Conservation (phyloP, 371 early-diverging fungal species). For the Apophysomyces ossiformis region DNA sequence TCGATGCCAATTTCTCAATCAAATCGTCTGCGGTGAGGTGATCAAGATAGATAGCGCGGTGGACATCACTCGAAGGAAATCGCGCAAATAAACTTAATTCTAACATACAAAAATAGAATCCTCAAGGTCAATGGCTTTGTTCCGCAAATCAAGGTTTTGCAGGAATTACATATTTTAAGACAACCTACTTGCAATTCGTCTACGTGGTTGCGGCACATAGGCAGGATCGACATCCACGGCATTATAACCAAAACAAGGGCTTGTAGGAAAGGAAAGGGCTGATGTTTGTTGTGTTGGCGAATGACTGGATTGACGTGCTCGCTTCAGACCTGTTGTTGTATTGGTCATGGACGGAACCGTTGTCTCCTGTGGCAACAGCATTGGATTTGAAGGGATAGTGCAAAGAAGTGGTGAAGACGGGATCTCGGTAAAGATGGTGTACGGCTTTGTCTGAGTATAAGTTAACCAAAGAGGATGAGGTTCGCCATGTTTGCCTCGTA, state of each 20-base stretch:
- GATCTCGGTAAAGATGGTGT: conserved; percentile 37
- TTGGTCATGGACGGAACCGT: neutral
- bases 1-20: conserved; percentile 32
- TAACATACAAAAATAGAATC: conserved; percentile 12
- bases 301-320: neutral
- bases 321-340: neutral
- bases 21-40: conserved; percentile 46
- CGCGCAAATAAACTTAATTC: conserved; percentile 58
- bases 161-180: conserved; percentile 4
- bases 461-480: conserved; percentile 50
- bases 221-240: conserved; percentile 38
- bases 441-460: conserved; percentile 37
- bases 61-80: conserved; percentile 43
- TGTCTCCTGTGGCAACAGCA: neutral
- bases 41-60: conserved; percentile 62
- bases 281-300: neutral
- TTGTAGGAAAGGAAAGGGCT: neutral
- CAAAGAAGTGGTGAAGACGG: conserved; percentile 17
- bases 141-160: no score
- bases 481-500: conserved; percentile 54
- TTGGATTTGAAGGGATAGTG: neutral
- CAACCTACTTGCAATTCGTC: conserved; percentile 5
- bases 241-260: neutral
- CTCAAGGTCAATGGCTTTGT: neutral
- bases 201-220: conserved; percentile 31